phyloP scores from a whole-genome alignment of 805 yeast genomes.

The Ogataea chonburiensis region DNA sequence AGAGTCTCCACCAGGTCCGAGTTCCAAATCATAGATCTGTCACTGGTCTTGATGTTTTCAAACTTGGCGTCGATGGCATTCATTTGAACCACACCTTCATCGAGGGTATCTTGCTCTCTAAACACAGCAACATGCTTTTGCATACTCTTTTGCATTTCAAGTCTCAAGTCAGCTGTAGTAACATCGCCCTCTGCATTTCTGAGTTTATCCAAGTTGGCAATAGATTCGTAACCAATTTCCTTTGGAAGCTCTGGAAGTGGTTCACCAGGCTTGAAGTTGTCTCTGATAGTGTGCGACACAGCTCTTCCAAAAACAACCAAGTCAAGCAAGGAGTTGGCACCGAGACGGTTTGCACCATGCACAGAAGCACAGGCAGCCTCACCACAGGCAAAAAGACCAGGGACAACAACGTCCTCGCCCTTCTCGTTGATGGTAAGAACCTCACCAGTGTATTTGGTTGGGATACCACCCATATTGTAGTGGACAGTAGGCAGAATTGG shows the following conservation, averaged over 20 bases:
- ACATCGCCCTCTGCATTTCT: slow-evolving; percentile 83
- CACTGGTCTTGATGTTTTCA: slow-evolving; percentile 78
- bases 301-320: slow-evolving; percentile 98
- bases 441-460: slow-evolving; percentile 97
- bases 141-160: slow-evolving; percentile 93
- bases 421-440: slow-evolving; percentile 76
- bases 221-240: slow-evolving; percentile 85
- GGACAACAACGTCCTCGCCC: slow-evolving; percentile 89
- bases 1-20: slow-evolving; percentile 94
- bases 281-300: slow-evolving; percentile 88
- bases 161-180: slow-evolving; percentile 85
- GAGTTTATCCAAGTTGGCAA: slow-evolving; percentile 83
- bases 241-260: slow-evolving; percentile 82
- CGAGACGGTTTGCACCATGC: slow-evolving; percentile 98
- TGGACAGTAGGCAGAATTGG: slow-evolving; percentile 98
- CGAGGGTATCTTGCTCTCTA: slow-evolving; percentile 89
- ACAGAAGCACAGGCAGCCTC: slow-evolving; percentile 99
- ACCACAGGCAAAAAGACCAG: slow-evolving; percentile 96
- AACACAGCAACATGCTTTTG: slow-evolving; percentile 96
- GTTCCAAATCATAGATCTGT: slow-evolving; percentile 99
- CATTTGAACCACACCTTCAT: slow-evolving; percentile 84
- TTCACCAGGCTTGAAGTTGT: slow-evolving; percentile 79
- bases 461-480: slow-evolving; percentile 99
- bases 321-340: slow-evolving; percentile 96
- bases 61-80: slow-evolving; percentile 71